Base-by-base conservation (phyloP, 1,139 yeast genomes). In the Kodamaea alishanica region DNA sequence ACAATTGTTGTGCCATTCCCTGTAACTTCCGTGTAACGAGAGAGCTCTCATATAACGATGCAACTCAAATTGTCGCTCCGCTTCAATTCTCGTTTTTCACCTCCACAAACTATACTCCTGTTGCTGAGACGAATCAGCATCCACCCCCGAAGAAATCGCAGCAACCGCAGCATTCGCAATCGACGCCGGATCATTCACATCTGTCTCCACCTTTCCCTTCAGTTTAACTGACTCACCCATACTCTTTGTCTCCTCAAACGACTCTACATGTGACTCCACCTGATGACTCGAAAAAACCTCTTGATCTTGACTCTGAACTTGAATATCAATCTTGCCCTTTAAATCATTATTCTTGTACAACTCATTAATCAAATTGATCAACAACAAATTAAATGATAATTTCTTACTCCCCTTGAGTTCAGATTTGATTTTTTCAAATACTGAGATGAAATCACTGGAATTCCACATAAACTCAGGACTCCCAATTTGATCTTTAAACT, bases 131-230 rank as follows among this genome's bases (percentile, higher is more conserved):
- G 54, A 60, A 11, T 58, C 65, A 1, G 48, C 58, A 11, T 55
- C 55, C 2, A 59, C 67, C 1, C 58, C 52, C 1, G 63, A 49
- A 4, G 65, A 43, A 1, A 63, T 68, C 0, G 69, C 69, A 0
- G 69, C 69, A 8, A 63, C 70, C 1, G 70, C 68, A 1, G 69
- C 69, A 37, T 56, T 63, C 11, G 69, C 70, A 15, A 63, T 62
- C 12, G 58, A 48, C 2, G 64, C 54, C 2, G 66, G 62, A 30
- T 63, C 68, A 33, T 53, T 40, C 28, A 39, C 42, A 23, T 43
- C 47, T 15, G 31, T 27, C 23, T 12, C 12, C 7, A 28, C 30
- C 29, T 33, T 30, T 10, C 11, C 32, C 26, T 22, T 10, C 26
- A 29, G 24, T 20, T 8, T 28, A 35, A 6, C 30, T 11, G 11